Percentiles rank a stretch among this genome's conserved stretches.
Conservation (phyloP, 306 rosid genomes). For the Ochetophila trinervis region DNA sequence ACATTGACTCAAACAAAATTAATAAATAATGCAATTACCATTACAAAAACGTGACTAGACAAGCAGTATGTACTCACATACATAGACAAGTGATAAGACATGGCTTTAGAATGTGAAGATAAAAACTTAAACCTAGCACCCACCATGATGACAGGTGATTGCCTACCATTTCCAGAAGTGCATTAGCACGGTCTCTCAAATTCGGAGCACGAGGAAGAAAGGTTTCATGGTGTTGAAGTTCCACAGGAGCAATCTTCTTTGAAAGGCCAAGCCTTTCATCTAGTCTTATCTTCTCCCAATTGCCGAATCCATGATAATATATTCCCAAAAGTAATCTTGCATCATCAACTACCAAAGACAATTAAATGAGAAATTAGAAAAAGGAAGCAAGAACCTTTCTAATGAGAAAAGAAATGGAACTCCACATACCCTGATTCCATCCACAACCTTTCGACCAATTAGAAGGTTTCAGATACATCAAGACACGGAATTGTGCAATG, state of each 20-base stretch:
- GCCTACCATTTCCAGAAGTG: constrained; percentile 90
- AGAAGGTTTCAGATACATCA: constrained; percentile 83
- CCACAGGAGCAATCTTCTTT: constrained; percentile 96
- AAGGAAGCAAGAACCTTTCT: constrained; percentile 17
- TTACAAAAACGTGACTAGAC: neutral
- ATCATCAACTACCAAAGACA: constrained; percentile 74
- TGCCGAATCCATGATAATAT: constrained; percentile 92
- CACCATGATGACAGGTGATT: constrained; percentile 15
- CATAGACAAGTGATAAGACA: neutral
- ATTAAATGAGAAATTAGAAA: constrained; percentile 19
- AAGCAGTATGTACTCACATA: neutral
- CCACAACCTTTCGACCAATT: constrained; percentile 99
- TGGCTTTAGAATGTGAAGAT: neutral
- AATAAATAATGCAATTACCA: neutral
- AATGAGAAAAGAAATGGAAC: neutral
- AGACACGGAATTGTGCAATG: constrained; percentile 80
- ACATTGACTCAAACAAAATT: neutral
- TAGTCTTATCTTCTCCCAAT: constrained; percentile 92
- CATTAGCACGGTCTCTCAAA: constrained; percentile 96
- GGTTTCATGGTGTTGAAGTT: constrained; percentile 98
- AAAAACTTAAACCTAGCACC: neutral
- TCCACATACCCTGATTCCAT: constrained; percentile 89
- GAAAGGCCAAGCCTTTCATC: constrained; percentile 91
- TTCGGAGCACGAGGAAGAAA: constrained; percentile 98
- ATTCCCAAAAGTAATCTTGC: constrained; percentile 97